phyloP scores from a whole-genome alignment of 2,329 filamentous ascomycete genomes.

The Ophiocordyceps australis region DNA sequence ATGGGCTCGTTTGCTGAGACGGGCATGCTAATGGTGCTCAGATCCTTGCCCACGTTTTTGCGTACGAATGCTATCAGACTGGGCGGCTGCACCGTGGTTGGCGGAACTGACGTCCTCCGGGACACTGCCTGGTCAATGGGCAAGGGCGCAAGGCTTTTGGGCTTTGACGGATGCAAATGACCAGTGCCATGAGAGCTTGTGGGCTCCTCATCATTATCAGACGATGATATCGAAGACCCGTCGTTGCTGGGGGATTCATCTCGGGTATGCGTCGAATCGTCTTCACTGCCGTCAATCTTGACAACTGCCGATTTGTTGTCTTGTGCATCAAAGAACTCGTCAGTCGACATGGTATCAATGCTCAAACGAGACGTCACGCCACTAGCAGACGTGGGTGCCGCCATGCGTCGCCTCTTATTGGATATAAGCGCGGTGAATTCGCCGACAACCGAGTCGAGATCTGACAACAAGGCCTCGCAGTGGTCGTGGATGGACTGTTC shows the following conservation, averaged over 20 bases:
- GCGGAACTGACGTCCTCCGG: constrained; percentile 52
- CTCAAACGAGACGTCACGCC: constrained; percentile 33
- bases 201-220: constrained; percentile 39
- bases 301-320: constrained; percentile 48
- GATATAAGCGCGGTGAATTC: constrained; percentile 66
- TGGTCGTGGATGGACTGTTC: constrained; percentile 62
- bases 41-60: constrained; percentile 95
- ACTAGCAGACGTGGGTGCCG: constrained; percentile 28
- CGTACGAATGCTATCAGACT: constrained; percentile 86
- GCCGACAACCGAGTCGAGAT: constrained; percentile 66
- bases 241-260: constrained; percentile 14
- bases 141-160: constrained; percentile 60
- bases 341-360: constrained; percentile 62
- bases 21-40: constrained; percentile 94
- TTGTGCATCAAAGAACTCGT: constrained; percentile 92
- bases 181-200: constrained; percentile 39
- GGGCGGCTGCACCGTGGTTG: constrained; percentile 64
- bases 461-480: constrained; percentile 64
- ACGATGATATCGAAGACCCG: constrained; percentile 39
- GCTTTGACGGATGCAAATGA: constrained; percentile 52
- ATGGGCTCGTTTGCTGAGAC: constrained; percentile 90
- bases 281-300: constrained; percentile 54
- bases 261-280: constrained; percentile 23
- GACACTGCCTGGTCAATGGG: constrained; percentile 48
- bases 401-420: constrained; percentile 57